phyloP scores from a whole-genome alignment of 2,329 filamentous ascomycete genomes.

The Elsinoe ampelina region DNA sequence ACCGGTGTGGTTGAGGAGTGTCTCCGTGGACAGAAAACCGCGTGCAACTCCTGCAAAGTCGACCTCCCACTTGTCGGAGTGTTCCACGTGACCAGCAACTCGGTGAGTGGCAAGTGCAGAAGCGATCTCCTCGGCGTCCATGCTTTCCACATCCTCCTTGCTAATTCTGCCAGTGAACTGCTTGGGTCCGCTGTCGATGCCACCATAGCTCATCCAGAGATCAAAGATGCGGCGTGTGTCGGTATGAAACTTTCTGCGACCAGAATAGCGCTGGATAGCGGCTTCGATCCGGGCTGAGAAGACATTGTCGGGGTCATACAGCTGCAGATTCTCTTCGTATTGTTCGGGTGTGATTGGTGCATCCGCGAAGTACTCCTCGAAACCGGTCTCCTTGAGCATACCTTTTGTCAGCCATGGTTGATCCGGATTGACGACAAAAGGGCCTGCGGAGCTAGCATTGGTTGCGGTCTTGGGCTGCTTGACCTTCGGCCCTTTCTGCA shows the following conservation, averaged over 20 bases:
- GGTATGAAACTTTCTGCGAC: constrained; percentile 62
- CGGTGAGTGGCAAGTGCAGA: constrained; percentile 51
- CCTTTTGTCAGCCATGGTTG: constrained; percentile 32
- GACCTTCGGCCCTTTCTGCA: constrained; percentile 22
- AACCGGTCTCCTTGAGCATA: constrained; percentile 36
- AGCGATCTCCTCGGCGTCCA: constrained; percentile 56
- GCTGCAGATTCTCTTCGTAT: constrained; percentile 52
- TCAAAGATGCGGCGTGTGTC: constrained; percentile 58
- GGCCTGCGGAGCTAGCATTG: constrained; percentile 6
- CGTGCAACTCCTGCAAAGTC: constrained; percentile 72
- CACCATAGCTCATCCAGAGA: constrained; percentile 75
- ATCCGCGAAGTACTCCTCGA: constrained; percentile 67
- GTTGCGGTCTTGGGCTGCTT: constrained; percentile 15
- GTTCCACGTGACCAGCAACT: constrained; percentile 41
- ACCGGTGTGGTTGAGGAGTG: neutral
- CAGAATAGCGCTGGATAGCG: constrained; percentile 73
- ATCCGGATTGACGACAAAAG: neutral
- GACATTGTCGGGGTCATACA: constrained; percentile 51
- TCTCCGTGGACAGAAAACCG: constrained; percentile 53
- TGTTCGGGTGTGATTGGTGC: constrained; percentile 65
- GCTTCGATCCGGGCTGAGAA: constrained; percentile 65
- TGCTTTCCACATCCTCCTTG: constrained; percentile 50
- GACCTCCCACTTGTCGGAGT: constrained; percentile 52
- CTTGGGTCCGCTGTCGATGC: constrained; percentile 55
- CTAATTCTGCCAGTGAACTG: constrained; percentile 53